phyloP scores from a whole-genome alignment of 2,329 filamentous ascomycete species.

The Volutella citrinella region DNA sequence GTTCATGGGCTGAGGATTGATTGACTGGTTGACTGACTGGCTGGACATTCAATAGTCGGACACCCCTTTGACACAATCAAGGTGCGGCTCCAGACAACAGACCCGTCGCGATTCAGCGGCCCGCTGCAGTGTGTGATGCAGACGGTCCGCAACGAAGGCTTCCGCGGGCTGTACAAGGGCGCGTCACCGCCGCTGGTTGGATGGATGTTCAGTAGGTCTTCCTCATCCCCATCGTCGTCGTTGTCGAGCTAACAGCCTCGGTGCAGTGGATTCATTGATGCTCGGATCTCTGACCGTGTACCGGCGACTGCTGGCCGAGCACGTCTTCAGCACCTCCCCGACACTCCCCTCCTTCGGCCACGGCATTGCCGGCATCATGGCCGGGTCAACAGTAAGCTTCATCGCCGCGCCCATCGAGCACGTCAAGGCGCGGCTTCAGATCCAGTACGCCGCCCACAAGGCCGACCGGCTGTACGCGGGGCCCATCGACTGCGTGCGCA shows the following conservation, averaged over 20 bases:
- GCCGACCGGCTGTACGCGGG: conserved; percentile 76
- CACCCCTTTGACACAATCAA: conserved; percentile 95
- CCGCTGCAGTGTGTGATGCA: conserved; percentile 82
- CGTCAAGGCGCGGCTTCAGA: conserved; percentile 88
- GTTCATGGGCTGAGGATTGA: no score
- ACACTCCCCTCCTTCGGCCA: conserved; percentile 76
- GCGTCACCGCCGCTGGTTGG: conserved; percentile 87
- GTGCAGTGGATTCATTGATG: conserved; percentile 91
- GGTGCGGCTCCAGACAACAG: conserved; percentile 87
- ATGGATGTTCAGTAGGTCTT: conserved; percentile 99
- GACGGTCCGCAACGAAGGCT: conserved; percentile 81
- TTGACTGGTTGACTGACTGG: no score
- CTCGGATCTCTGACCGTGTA: conserved; percentile 89
- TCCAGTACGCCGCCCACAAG: conserved; percentile 85
- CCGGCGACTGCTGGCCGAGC: conserved; percentile 75
- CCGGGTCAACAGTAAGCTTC: conserved; percentile 87
- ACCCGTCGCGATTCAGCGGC: conserved; percentile 73
- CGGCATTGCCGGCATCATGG: conserved; percentile 81
- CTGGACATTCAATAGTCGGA: no score
- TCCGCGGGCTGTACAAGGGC: conserved; percentile 88
- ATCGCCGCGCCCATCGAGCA: conserved; percentile 94
- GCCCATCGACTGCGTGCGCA: conserved; percentile 77
- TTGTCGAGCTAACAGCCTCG: no score
- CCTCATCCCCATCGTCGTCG: no score
- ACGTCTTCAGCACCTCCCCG: conserved; percentile 62